Evolutionary conservation across 2,329 filamentous ascomycete genomes (phyloP).

Genomic region (Penicillium sp.): DNA sequence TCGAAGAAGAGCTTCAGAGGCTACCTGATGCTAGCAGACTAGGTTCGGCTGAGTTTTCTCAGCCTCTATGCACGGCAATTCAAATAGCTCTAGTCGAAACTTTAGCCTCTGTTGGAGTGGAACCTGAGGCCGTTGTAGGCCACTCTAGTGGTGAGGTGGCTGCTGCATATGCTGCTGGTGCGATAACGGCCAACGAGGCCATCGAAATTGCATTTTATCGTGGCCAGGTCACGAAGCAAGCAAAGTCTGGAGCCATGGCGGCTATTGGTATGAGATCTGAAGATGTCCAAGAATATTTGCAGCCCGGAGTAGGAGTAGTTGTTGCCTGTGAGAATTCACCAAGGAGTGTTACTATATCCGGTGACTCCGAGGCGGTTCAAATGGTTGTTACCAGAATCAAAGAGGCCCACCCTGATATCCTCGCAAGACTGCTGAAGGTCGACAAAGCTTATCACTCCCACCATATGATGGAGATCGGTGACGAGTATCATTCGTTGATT

Average conservation of each 20-base stretch:
- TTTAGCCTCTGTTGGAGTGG: slow-evolving; percentile 8
- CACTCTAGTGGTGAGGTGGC: slow-evolving; percentile 25
- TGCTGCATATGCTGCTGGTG: slow-evolving; percentile 21
- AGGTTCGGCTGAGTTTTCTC: slow-evolving; percentile 6
- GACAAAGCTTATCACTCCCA: slow-evolving; percentile 21
- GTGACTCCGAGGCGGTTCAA: slow-evolving; percentile 8
- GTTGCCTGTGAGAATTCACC: slow-evolving; percentile 23
- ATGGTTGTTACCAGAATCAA: slow-evolving; percentile 3
- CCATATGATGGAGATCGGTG: not conserved
- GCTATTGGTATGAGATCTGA: slow-evolving; percentile 16
- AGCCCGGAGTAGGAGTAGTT: not conserved
- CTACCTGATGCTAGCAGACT: too few species aligned
- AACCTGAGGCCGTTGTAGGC: slow-evolving; percentile 10
- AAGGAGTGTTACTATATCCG: slow-evolving; percentile 14
- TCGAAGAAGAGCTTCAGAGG: slow-evolving; percentile 14
- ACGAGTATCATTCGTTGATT: not conserved
- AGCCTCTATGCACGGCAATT: slow-evolving; percentile 19
- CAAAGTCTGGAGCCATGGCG: slow-evolving; percentile 3
- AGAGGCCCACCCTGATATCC: not conserved
- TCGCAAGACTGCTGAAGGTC: slow-evolving; percentile 9
- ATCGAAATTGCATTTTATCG: slow-evolving; percentile 12
- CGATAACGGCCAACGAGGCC: slow-evolving; percentile 5
- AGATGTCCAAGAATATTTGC: slow-evolving; percentile 2
- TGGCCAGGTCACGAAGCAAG: not conserved
- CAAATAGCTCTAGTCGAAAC: slow-evolving; percentile 17